Evolutionary conservation across 2,329 filamentous ascomycete genomes (phyloP).

Genomic region (Botrytis porri): DNA sequence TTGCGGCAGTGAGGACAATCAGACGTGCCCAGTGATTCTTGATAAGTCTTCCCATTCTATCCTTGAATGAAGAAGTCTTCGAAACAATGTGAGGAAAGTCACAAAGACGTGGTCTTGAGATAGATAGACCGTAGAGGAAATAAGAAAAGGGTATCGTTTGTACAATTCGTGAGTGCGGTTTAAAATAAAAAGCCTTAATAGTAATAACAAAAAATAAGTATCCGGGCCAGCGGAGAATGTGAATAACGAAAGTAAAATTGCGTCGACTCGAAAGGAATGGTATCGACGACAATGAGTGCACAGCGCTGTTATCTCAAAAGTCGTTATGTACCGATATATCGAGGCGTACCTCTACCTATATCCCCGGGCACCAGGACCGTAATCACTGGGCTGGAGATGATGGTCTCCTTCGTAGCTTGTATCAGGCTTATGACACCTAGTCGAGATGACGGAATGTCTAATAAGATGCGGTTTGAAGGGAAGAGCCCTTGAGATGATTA

Average conservation of each 20-base stretch:
- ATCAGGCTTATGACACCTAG: slow-evolving; percentile 41
- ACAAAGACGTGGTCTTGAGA: slow-evolving; percentile 24
- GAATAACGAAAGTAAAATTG: slow-evolving; percentile 36
- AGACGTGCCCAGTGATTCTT: slow-evolving; percentile 99
- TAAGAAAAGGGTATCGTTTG: slow-evolving; percentile 35
- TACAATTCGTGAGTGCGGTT: background rate
- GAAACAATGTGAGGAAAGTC: background rate
- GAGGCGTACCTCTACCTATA: slow-evolving; percentile 40
- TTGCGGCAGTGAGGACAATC: slow-evolving; percentile 80
- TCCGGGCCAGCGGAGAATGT: slow-evolving; percentile 51
- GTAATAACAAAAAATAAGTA: slow-evolving; percentile 40
- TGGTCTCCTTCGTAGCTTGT: slow-evolving; percentile 37
- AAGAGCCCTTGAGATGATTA: slow-evolving; percentile 49
- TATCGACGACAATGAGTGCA: slow-evolving; percentile 52
- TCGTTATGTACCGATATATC: slow-evolving; percentile 13
- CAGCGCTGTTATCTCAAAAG: slow-evolving; percentile 38
- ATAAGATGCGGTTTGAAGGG: slow-evolving; percentile 44
- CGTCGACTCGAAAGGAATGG: slow-evolving; percentile 46
- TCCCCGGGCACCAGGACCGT: slow-evolving; percentile 35
- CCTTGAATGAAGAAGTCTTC: background rate
- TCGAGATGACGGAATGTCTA: slow-evolving; percentile 34
- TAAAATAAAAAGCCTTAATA: slow-evolving; percentile 29
- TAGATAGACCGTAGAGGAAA: background rate
- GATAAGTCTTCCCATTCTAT: slow-evolving; percentile 87
- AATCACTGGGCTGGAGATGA: slow-evolving; percentile 32